Evolutionary conservation across 176 grass and related monocot species (phyloP), one percentile per base, ranked within the genome.

Genomic region (Oryza nivara): DNA sequence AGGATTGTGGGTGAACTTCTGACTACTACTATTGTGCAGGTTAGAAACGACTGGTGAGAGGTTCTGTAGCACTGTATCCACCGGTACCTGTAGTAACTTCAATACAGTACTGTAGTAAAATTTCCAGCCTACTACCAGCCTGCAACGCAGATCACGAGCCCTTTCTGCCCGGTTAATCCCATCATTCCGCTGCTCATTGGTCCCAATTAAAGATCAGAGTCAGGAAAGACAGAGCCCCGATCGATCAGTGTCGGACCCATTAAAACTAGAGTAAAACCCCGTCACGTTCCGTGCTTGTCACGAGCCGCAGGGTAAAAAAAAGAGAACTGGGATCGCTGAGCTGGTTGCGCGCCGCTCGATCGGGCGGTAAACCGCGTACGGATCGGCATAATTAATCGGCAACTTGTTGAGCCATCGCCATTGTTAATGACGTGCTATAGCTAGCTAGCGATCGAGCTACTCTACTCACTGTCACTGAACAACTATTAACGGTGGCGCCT

Each of bases 81-180:
- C 7, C 17, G 52, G 52, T 56, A 14, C 17, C 14, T 56, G 52
- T 7, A 58, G 54, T n/a, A n/a, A 20, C 54, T n/a, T 58, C 54
- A 20, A 58, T 9, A 58, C 19, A n/a, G 54, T 58, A 58, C 19
- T 58, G 54, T 58, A 58, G 54, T 58, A 58, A 58, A n/a, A 58
- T 58, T 58, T 58, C 6, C 14, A 56, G 52, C 5, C 52, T 17
- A 5, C 52, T 17, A 70, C 26, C 61, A 10, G 67, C 3, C 51
- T 82, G 73, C 73, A 26, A 11, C 51, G 7, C 73, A 22, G 73
- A 84, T 75, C 76, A 80, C 48, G 26, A 70, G 70, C 38, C 38
- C 46, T 84, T 79, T 68, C 60, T 88, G 75, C 87, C 70, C 70
- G 70, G 48, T 61, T 84, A 75, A 89, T 84, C 87, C 82, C 75